Evolutionary conservation across 768 basidiomycete species (phyloP), one percentile per base, ranked within the genome.

Genomic region (Termitomyces sp.): DNA sequence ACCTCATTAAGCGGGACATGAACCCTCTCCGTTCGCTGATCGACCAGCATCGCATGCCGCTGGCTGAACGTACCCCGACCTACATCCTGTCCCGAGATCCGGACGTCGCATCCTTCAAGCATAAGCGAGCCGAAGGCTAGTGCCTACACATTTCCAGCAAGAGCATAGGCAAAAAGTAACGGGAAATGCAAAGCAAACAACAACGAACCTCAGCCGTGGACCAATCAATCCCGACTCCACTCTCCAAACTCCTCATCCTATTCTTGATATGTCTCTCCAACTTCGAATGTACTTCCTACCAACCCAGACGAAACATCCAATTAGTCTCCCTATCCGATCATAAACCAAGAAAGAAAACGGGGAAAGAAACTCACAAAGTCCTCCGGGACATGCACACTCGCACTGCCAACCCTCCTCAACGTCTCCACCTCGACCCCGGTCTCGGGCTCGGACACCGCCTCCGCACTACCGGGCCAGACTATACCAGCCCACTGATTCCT

Each of bases 11-110:
- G 74, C 0, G 95, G 95, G 0, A 95, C 89, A 34, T 85, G 70
- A 13, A 92, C 89, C 0, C 80, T 77, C 65, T 96, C 94, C 0
- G 86, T 88, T 68, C 82, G 81, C 71, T 96, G 95, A 67, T 97
- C 85, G 1, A 96, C 91, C 20, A 95, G 74, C 92, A 96, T 95
- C 0, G 93, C 93, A 71, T 96, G 95, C 6, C 89, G 77, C 54
- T 93, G 91, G 63, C 89, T 92, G 72, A 95, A 93, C 12, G 93
- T 95, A 2, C 95, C 94, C 41, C 94, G 71, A 0, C 94, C 95
- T 0, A 95, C 92, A 68, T 96, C 95, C 70, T 97, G 95, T 7
- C 95, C 95, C 2, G 93, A 94, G 34, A 97, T 91, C 16, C 94
- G 83, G 9, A 97, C 81, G 67, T 95, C 89, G 61, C 78, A 84